Conservation (phyloP, 495 filamentous ascomycete genomes). For the Cercophora samala region DNA sequence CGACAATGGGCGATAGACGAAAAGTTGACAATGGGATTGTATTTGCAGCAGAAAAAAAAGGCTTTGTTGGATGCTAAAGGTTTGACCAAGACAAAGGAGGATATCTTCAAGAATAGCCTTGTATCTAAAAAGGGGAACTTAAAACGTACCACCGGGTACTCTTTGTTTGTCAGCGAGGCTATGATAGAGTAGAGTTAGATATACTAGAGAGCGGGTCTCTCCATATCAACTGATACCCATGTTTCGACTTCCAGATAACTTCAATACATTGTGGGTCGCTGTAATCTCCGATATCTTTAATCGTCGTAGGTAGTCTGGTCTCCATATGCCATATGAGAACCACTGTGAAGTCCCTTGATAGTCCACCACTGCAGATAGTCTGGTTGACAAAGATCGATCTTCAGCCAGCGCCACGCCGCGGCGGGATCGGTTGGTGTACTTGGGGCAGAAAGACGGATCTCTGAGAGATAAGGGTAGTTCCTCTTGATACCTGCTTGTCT, state of each 20-base stretch:
- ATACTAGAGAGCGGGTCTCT: too few species aligned
- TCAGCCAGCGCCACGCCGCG: not conserved
- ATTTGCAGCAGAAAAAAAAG: not conserved
- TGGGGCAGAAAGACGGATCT: not conserved
- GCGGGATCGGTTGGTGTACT: not conserved
- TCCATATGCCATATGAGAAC: not conserved
- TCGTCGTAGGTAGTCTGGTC: not conserved
- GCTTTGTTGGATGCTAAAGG: too few species aligned
- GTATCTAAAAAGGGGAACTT: too few species aligned
- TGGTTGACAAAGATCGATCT: not conserved
- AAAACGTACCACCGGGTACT: too few species aligned
- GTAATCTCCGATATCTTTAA: not conserved
- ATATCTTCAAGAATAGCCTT: too few species aligned
- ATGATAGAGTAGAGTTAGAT: too few species aligned
- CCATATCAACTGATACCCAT: too few species aligned
- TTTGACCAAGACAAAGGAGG: too few species aligned
- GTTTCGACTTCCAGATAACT: too few species aligned
- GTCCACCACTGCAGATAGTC: not conserved
- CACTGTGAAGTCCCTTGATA: not conserved
- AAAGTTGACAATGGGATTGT: not conserved
- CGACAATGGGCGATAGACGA: not conserved
- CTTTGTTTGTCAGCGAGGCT: too few species aligned
- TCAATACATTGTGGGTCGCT: too few species aligned
- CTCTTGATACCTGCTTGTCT: not conserved
- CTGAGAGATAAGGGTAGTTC: not conserved